Evolutionary conservation across 31 red algal genomes (phyloP).

Genomic region (Bonnemaisonia californica): DNA sequence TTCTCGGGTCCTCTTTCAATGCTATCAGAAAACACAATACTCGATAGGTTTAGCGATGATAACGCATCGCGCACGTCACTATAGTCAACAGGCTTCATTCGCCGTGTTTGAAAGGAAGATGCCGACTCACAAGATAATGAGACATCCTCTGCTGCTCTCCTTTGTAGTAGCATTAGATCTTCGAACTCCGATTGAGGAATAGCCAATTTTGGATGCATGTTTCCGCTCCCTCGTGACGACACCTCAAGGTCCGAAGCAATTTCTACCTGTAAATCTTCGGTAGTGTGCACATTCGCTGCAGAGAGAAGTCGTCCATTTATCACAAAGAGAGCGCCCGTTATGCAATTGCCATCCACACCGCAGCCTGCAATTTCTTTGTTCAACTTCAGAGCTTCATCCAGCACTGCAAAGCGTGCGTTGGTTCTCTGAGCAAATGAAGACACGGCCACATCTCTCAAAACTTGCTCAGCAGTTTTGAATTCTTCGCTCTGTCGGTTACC

Average conservation of each 20-base stretch:
- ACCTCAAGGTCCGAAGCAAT: conserved; percentile 40
- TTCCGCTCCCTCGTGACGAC: conserved; percentile 13
- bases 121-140: conserved; percentile 7
- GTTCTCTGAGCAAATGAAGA: conserved; percentile 11
- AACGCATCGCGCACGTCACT: neutral
- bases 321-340: conserved; percentile 9
- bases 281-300: neutral
- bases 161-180: conserved; percentile 1
- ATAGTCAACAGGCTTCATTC: neutral
- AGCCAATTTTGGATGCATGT: conserved; percentile 15
- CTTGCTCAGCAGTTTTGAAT: conserved; percentile 12
- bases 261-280: conserved; percentile 52
- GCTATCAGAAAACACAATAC: neutral
- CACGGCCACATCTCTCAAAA: conserved; percentile 9
- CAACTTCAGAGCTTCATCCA: conserved; percentile 10
- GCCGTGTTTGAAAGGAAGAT: neutral
- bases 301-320: conserved; percentile 46
- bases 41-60: neutral
- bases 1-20: neutral
- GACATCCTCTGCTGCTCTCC: neutral
- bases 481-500: conserved; percentile 1
- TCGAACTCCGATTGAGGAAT: conserved; percentile 11
- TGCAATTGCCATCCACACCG: neutral
- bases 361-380: conserved; percentile 20
- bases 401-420: conserved; percentile 42